A percentile compares a stretch with the other conserved stretches of the same genome.
Evolutionary conservation across 305 asterid genomes (phyloP).

Genomic region (Fraxinus platypoda): DNA sequence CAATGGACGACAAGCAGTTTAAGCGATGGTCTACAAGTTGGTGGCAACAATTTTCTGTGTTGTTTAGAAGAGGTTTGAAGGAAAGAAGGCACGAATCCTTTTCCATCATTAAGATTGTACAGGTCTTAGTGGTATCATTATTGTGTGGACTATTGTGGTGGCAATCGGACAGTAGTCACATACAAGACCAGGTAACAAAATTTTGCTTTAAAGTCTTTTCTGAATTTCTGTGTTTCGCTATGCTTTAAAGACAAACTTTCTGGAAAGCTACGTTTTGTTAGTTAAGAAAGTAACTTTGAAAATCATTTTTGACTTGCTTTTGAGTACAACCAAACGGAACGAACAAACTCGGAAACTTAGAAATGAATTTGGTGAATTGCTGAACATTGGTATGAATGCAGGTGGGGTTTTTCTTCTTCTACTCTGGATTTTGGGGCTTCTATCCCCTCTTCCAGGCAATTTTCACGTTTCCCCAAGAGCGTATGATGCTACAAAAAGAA

Average conservation of each 20-base stretch:
- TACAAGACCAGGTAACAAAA: constrained; percentile 53
- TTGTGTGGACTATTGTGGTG: constrained; percentile 53
- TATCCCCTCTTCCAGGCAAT: constrained; percentile 49
- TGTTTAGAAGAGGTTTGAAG: constrained; percentile 49
- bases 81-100: constrained; percentile 49
- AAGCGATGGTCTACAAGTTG: constrained; percentile 46
- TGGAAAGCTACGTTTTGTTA: neutral
- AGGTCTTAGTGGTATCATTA: constrained; percentile 33
- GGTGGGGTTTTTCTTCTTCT: constrained; percentile 46
- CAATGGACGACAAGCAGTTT: constrained; percentile 25
- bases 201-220: neutral
- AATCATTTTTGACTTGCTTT: neutral
- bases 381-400: constrained; percentile 22
- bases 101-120: constrained; percentile 34
- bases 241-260: neutral
- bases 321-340: neutral
- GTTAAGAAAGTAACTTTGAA: neutral
- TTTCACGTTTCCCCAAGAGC: constrained; percentile 52
- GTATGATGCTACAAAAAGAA: constrained; percentile 51
- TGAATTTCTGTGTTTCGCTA: neutral
- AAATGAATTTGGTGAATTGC: neutral
- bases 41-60: constrained; percentile 50
- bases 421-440: constrained; percentile 51
- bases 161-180: constrained; percentile 33
- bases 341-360: neutral